A percentile compares a stretch with the other conserved stretches of the same genome.
Evolutionary conservation across 768 basidiomycete genomes (phyloP).

Genomic region (Mycena vitilis): DNA sequence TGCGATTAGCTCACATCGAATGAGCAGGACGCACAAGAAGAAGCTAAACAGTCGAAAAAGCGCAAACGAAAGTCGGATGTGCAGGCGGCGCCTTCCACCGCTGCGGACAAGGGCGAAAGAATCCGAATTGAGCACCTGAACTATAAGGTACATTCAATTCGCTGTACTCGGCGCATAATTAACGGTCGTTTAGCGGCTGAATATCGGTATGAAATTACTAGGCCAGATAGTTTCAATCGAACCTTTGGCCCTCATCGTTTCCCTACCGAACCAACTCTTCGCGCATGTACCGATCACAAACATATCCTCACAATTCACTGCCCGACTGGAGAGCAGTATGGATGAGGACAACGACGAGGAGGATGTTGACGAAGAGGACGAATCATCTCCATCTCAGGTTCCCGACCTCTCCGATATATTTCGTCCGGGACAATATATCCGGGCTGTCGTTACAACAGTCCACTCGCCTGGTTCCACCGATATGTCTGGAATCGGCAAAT

Average conservation of each 20-base stretch:
- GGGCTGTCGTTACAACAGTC: slow-evolving; percentile 77
- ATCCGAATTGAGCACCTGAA: slow-evolving; percentile 92
- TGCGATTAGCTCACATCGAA: slow-evolving; percentile 16
- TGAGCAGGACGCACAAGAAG: slow-evolving; percentile 54
- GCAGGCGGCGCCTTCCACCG: slow-evolving; percentile 43
- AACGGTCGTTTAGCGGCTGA: slow-evolving; percentile 68
- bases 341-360: slow-evolving; percentile 60
- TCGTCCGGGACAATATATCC: slow-evolving; percentile 85
- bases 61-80: slow-evolving; percentile 60
- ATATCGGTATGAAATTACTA: slow-evolving; percentile 87
- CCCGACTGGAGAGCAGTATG: slow-evolving; percentile 72
- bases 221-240: slow-evolving; percentile 89
- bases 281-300: slow-evolving; percentile 96
- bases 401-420: slow-evolving; percentile 86
- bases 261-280: slow-evolving; percentile 94
- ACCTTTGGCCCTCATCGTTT: slow-evolving; percentile 90
- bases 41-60: slow-evolving; percentile 57
- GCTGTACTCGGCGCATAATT: slow-evolving; percentile 18
- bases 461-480: slow-evolving; percentile 77
- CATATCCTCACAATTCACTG: slow-evolving; percentile 83
- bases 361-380: slow-evolving; percentile 61
- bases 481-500: slow-evolving; percentile 64
- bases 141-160: slow-evolving; percentile 75
- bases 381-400: slow-evolving; percentile 52
- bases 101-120: slow-evolving; percentile 61